phyloP scores from a whole-genome alignment of 441 rosid genomes.

The Croton laevigatus region DNA sequence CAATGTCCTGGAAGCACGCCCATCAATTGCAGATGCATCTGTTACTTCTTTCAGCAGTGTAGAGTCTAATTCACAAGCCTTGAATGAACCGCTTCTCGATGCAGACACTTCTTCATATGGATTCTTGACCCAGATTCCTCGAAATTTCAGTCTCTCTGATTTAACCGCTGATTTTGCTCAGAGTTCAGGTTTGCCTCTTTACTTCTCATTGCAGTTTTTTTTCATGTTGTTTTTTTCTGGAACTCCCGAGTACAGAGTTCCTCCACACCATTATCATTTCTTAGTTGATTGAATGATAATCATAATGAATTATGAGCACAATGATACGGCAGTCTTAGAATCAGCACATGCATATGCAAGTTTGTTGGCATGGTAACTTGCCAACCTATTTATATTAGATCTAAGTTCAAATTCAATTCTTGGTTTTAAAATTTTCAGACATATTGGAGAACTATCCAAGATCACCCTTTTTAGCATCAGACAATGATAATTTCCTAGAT shows the following conservation, averaged over 20 bases:
- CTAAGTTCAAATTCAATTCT: not conserved
- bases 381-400: not conserved
- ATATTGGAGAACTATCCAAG: slow-evolving; percentile 66
- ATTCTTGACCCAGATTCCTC: slow-evolving; percentile 75
- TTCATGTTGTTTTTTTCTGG: not conserved
- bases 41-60: slow-evolving; percentile 69
- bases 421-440: slow-evolving; percentile 1
- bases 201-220: not conserved
- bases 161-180: slow-evolving; percentile 84
- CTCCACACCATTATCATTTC: not conserved
- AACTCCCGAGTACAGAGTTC: not conserved
- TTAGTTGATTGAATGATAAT: not conserved
- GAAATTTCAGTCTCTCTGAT: slow-evolving; percentile 91
- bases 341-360: not conserved
- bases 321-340: not conserved
- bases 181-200: slow-evolving; percentile 63
- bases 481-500: slow-evolving; percentile 63
- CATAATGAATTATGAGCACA: not conserved
- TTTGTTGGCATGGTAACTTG: not conserved
- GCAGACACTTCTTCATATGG: slow-evolving; percentile 74
- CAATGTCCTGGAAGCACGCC: slow-evolving; percentile 60
- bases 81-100: slow-evolving; percentile 67
- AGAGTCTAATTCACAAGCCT: slow-evolving; percentile 71
- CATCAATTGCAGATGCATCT: slow-evolving; percentile 61
- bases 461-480: slow-evolving; percentile 78